These are phyloP conservation scores for Geotrichum candidum DNA, from an alignment of 1,139 yeast species.

Conservation along the genomic window DNA sequence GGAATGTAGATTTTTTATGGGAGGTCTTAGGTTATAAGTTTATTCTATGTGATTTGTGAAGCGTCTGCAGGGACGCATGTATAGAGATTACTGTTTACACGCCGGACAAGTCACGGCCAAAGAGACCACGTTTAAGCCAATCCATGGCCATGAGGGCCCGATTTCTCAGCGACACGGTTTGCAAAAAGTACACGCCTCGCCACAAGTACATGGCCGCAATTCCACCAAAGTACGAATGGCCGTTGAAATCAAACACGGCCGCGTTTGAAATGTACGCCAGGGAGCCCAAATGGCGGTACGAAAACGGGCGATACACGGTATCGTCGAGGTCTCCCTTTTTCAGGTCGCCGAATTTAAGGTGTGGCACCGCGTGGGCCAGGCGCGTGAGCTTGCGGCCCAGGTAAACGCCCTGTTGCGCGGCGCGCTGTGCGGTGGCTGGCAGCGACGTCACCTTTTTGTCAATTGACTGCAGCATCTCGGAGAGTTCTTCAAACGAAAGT, in stretches of 20 bases:
- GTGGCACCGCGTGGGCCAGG: slow-evolving; percentile 39
- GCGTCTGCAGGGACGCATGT: too few species aligned
- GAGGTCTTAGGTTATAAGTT: too few species aligned
- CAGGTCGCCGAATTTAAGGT: slow-evolving; percentile 40
- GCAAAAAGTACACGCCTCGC: slow-evolving; percentile 62
- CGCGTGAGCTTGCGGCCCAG: slow-evolving; percentile 51
- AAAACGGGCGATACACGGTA: slow-evolving; percentile 50
- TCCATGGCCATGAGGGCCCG: slow-evolving; percentile 54
- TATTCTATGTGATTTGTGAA: too few species aligned
- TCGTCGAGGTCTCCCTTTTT: slow-evolving; percentile 49
- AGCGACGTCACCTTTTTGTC: slow-evolving; percentile 57
- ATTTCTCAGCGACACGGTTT: slow-evolving; percentile 54
- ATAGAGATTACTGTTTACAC: slow-evolving; percentile 14
- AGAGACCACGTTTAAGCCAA: slow-evolving; percentile 58
- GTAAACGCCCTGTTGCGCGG: slow-evolving; percentile 59
- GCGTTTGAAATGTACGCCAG: slow-evolving; percentile 60
- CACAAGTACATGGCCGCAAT: slow-evolving; percentile 58
- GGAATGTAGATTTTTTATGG: too few species aligned
- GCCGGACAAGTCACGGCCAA: slow-evolving; percentile 52
- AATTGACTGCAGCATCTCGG: slow-evolving; percentile 45
- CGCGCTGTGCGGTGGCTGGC: slow-evolving; percentile 67
- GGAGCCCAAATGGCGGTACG: slow-evolving; percentile 54
- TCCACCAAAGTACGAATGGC: slow-evolving; percentile 53
- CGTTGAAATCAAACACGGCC: slow-evolving; percentile 57
- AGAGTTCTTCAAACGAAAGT: slow-evolving; percentile 45